Base-by-base conservation (phyloP, 2,329 filamentous ascomycete genomes). In the Dendryphion nanum region DNA sequence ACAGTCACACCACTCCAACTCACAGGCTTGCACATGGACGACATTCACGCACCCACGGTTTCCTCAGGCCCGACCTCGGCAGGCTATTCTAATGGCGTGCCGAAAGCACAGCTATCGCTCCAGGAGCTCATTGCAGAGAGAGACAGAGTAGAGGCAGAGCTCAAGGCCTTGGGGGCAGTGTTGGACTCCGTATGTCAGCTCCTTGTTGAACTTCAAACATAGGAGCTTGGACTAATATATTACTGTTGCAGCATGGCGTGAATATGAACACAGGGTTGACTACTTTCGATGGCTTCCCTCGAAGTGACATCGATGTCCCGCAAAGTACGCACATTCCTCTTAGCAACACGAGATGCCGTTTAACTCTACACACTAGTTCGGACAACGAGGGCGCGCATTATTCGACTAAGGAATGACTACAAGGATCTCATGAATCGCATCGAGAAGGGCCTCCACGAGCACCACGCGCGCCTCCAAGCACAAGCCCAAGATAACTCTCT, bases 241-340 rank as follows among this genome's bases (percentile, higher is more conserved):
- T 19, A 35, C 3, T 8, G 23, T 17, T 48, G n/a, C 55, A 96
- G 90, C 91, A 97, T 73, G 83, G 85, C 30, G 91, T 95, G 37
- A 83, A 86, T 56, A 98, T 98, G 93, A 83, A 85, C 55, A 96
- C 93, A 6, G 76, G 81, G 41, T 79, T 98, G 26, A 81, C 89
- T 17, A 96, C 91, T 12, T 79, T 82, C 44, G 93, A 97, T 68
- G 93, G 93, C 33, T 98, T 88, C 63, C 93, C 93, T 20, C 81
- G 93, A 61, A 84, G 87, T 55, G 93, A 98, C 67, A 83, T 98
- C 48, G 93, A 98, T 64, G 86, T 98, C 46, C 85, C 93, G 18
- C 91, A 96, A 70, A 93, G 89, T 93, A 81, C 50, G 75, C 38
- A 35, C 31, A 42, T 28, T 21, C 37, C 34, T 28, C 20, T 37